Base-by-base conservation (phyloP, 768 basidiomycete species). In the Porphyrellus cyaneotinctus region DNA sequence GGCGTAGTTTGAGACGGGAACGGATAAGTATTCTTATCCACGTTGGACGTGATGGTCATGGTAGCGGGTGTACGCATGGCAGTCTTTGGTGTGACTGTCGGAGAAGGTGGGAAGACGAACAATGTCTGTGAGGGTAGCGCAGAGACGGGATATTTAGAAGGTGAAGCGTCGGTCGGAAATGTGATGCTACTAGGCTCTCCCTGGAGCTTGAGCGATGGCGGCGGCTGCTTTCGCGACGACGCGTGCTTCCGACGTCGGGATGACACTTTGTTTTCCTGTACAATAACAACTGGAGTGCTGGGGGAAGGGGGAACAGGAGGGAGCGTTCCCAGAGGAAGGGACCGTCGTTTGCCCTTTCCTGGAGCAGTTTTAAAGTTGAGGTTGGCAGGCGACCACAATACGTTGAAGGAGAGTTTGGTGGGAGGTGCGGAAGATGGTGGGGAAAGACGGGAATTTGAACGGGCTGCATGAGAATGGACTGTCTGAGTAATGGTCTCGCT, bases 51-150 rank as follows among this genome's bases (percentile, higher is more conserved):
- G 49, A 92, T 73, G 33, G 86, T 91, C 82, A 91, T 84, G 32
- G 89, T 87, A 43, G 88, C 87, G 24, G 91, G 88, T 47, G 86
- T 89, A 35, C 71, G 69, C 47, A 78, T 79, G 41, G 82, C 75
- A 61, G 75, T 76, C 64, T 60, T 26, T 28, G 58, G 56, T 74
- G 61, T 43, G 76, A 82, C 43, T 8, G 67, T 77, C 69, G 81
- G 88, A 6, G 89, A 91, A 30, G 90, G 88, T 2, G 90, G 90
- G 64, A 92, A 92, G 33, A 92, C 84, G 60, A 92, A 91, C 42
- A 92, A 75, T 0, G 90, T 92, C 65, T 92, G 91, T 2, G 89
- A 88, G 30, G 87, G 86, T 31, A 84, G 79, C 49, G 62, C 64
- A 23, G 69, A 58, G 28, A 64, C 57, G n/a, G 60, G 53, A 49